Percentiles rank a stretch among this genome's conserved stretches.
These are phyloP conservation scores for Candida germanica DNA, from an alignment of 805 yeast species.

Conservation along the genomic window DNA sequence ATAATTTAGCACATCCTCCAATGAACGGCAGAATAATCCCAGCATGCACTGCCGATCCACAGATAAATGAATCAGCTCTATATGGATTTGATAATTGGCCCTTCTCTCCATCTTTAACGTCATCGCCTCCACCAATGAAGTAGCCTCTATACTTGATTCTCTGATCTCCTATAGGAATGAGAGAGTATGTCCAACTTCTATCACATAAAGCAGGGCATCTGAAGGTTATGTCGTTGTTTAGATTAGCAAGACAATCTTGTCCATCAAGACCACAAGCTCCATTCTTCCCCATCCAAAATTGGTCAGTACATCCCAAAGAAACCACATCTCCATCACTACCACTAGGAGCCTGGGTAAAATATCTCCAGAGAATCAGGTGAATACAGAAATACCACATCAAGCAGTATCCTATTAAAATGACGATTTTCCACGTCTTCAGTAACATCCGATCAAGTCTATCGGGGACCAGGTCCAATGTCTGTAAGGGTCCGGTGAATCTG, in stretches of 20 bases:
- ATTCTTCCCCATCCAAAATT: slow-evolving; percentile 74
- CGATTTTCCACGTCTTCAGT: slow-evolving; percentile 23
- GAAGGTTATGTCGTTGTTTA: slow-evolving; percentile 48
- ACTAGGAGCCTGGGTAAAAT: slow-evolving; percentile 42
- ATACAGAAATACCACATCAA: slow-evolving; percentile 45
- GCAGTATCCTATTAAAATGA: slow-evolving; percentile 37
- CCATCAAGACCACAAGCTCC: slow-evolving; percentile 74
- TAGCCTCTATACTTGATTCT: slow-evolving; percentile 67
- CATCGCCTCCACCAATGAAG: slow-evolving; percentile 72
- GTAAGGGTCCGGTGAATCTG: slow-evolving; percentile 19
- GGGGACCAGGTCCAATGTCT: slow-evolving; percentile 10
- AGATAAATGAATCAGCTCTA: slow-evolving; percentile 84
- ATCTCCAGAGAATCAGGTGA: slow-evolving; percentile 41
- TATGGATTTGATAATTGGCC: slow-evolving; percentile 53
- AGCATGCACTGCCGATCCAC: slow-evolving; percentile 87
- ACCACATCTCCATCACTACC: slow-evolving; percentile 11
- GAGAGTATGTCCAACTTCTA: slow-evolving; percentile 70
- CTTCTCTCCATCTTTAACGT: background rate
- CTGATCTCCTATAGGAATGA: slow-evolving; percentile 68
- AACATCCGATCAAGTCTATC: slow-evolving; percentile 20
- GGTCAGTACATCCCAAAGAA: slow-evolving; percentile 48
- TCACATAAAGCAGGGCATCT: slow-evolving; percentile 90
- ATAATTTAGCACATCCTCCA: slow-evolving; percentile 76
- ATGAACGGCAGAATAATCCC: slow-evolving; percentile 68
- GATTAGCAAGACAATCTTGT: slow-evolving; percentile 48